Base-by-base conservation (phyloP, 2,329 filamentous ascomycete species). In the Chaetomium sp. region DNA sequence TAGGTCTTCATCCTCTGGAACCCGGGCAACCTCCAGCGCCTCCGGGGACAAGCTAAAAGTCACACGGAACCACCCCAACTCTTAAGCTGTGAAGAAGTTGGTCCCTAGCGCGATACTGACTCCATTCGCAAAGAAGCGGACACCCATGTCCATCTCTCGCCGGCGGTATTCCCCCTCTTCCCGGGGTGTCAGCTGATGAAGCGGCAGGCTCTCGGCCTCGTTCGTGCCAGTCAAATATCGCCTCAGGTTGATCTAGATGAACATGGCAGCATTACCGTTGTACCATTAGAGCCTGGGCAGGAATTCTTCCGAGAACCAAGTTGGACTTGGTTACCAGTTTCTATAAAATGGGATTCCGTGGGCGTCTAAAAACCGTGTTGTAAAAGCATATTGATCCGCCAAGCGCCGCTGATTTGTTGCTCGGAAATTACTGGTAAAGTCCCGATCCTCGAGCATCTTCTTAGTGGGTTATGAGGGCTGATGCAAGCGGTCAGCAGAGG, bases 31-130 rank as follows among this genome's bases (percentile, higher is more conserved):
- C 31, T 60, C 45, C 54, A 74, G 35, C 10, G 66, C 70, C 13
- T 67, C 58, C 4, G 45, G 65, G 2, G 56, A 47, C 2, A 68
- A 45, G 2, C 66, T 69, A 60, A 72, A 72, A 3, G 62, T 69
- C 8, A 72, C n/a, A 3, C 71, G 62, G 45, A 74, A 74, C 68
- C 69, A 72, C 4, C 71, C 71, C 29, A 70, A 49, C 27, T 72
- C 70, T 23, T n/a, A n/a, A n/a, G 70, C 70, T 0, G 68, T 63
- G 29, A 45, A 63, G 51, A 70, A 73, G n/a, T 62, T 65, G 35
- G 57, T 63, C 6, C 71, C 71, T 1, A 58, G 51, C 0, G 67
- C 64, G 27, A 71, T 68, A 23, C 59, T 51, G 4, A 73, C 68
- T 1, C 68, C 69, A 10, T 68, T 67, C 25, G 51, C 60, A 4